These are phyloP conservation scores for Ophiostoma populinum DNA, from an alignment of 2,329 filamentous ascomycete species.

Conservation along the genomic window DNA sequence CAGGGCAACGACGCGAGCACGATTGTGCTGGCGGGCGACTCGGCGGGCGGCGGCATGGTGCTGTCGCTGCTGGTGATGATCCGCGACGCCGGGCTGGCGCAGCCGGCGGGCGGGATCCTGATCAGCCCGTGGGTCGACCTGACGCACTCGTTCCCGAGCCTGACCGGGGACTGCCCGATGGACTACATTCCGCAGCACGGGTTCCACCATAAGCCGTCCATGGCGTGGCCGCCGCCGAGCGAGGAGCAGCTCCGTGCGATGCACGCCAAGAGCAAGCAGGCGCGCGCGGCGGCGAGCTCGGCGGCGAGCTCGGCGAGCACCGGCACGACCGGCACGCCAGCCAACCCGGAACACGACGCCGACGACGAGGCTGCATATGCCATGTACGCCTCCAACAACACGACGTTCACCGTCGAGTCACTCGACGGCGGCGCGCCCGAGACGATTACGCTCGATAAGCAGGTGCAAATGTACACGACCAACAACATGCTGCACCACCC, in stretches of 20 bases:
- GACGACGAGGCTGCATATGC: constrained; percentile 1
- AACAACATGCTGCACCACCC: constrained; percentile 78
- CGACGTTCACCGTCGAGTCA: constrained; percentile 15
- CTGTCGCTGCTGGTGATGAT: constrained; percentile 62
- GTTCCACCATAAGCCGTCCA: constrained; percentile 79
- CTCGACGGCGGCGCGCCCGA: constrained; percentile 17
- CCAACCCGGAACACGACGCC: constrained; percentile 13
- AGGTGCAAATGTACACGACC: constrained; percentile 77
- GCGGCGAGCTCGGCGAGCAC: constrained; percentile 14
- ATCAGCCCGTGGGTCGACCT: constrained; percentile 94
- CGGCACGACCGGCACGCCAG: neutral
- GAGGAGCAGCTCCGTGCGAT: constrained; percentile 46
- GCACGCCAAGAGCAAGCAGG: constrained; percentile 25
- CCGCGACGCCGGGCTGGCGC: constrained; percentile 63
- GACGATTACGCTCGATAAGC: constrained; percentile 61
- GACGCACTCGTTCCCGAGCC: constrained; percentile 86
- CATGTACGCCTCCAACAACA: constrained; percentile 18
- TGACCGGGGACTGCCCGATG: constrained; percentile 50
- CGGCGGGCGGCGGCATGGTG: constrained; percentile 83
- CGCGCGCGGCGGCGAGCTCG: no score
- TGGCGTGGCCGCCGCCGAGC: constrained; percentile 84
- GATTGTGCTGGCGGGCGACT: constrained; percentile 81
- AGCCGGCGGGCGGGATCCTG: constrained; percentile 78
- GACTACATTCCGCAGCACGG: constrained; percentile 83
- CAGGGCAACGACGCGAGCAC: constrained; percentile 51